Percentiles rank a stretch among this genome's conserved stretches.
Conservation (phyloP, 331 rosid species). For the Acacia concinna region DNA sequence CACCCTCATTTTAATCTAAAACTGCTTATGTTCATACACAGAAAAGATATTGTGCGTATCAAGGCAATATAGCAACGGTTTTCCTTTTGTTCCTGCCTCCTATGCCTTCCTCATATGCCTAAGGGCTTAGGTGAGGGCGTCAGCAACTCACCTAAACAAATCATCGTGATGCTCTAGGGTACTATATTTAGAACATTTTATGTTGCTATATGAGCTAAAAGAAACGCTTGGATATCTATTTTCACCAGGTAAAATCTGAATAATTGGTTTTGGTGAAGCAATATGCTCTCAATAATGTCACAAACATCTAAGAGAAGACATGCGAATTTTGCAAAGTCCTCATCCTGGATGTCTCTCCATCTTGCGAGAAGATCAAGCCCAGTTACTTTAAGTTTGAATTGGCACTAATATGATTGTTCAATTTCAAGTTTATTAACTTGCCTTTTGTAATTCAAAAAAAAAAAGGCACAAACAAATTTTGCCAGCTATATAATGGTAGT, state of each 20-base stretch:
- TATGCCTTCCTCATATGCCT: not conserved
- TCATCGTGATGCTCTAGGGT: not conserved
- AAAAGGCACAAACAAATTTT: conserved; percentile 2
- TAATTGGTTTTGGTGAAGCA: not conserved
- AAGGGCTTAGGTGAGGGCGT: not conserved
- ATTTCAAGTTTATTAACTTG: too few species aligned
- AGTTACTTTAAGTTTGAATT: too few species aligned
- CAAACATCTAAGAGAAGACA: too few species aligned
- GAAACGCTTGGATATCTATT: not conserved
- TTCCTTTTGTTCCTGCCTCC: not conserved
- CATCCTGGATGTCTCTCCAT: too few species aligned
- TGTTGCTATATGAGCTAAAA: not conserved
- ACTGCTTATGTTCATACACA: not conserved
- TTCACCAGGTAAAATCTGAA: not conserved
- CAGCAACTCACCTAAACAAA: not conserved
- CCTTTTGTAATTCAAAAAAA: too few species aligned
- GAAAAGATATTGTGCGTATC: not conserved
- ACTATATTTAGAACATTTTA: not conserved
- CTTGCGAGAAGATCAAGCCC: too few species aligned
- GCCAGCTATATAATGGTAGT: not conserved
- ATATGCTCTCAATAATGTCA: not conserved
- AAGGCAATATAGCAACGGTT: not conserved
- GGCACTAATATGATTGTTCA: too few species aligned
- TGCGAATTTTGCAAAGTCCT: too few species aligned
- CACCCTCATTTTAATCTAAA: not conserved